A percentile compares a stretch with the other conserved stretches of the same genome.
phyloP scores from a whole-genome alignment of 805 yeast species.

The Lachancea kluyveri region DNA sequence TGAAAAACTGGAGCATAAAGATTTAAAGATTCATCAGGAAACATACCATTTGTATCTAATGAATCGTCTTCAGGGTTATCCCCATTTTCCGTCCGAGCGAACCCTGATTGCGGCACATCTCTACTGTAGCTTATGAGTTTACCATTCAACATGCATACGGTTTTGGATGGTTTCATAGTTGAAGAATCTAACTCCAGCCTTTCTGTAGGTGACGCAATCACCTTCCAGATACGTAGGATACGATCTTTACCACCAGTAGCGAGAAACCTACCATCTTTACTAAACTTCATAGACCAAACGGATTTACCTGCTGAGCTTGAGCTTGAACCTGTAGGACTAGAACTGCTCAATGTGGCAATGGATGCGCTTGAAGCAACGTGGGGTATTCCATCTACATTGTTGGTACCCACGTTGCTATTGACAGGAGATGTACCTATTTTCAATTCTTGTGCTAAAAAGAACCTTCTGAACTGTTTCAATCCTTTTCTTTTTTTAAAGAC shows the following conservation, averaged over 20 bases:
- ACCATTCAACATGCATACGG: constrained; percentile 1
- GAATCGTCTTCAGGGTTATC: constrained; percentile 2
- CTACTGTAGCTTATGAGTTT: constrained; percentile 2
- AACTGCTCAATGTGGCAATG: constrained; percentile 8
- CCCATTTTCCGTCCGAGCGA: constrained; percentile 4
- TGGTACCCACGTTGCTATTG: constrained; percentile 4
- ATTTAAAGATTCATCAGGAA: constrained; percentile 7
- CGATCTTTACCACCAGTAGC: constrained; percentile 83
- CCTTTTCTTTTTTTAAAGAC: constrained; percentile 41
- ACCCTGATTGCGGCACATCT: neutral
- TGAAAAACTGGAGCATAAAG: constrained; percentile 74
- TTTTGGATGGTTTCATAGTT: constrained; percentile 2
- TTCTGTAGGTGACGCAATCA: constrained; percentile 65
- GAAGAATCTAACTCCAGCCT: constrained; percentile 39
- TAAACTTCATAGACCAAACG: constrained; percentile 69
- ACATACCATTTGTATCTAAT: neutral
- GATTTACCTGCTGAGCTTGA: constrained; percentile 32
- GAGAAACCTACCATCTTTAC: constrained; percentile 71
- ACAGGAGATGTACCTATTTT: too few species aligned
- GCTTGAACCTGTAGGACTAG: constrained; percentile 1
- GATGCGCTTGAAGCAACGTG: constrained; percentile 4
- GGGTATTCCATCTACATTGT: constrained; percentile 9
- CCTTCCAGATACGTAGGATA: constrained; percentile 69
- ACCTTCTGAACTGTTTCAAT: constrained; percentile 41
- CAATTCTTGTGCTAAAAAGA: constrained; percentile 64